Evolutionary conservation across 2,329 filamentous ascomycete species (phyloP).

Genomic region (Sclerotiophoma versabilis): DNA sequence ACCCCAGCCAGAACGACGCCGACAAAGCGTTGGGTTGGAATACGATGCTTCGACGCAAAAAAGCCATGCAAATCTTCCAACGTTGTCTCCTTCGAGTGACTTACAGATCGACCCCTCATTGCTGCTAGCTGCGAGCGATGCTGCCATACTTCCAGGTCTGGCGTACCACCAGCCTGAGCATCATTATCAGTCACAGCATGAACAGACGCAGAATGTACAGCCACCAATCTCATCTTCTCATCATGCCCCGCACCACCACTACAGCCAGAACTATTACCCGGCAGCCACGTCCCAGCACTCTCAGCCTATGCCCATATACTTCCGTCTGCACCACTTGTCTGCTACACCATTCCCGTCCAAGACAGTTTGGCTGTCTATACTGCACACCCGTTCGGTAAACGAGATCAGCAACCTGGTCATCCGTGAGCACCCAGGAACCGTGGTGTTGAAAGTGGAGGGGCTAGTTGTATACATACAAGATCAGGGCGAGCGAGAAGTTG

Average conservation of each 20-base stretch:
- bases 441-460: slow-evolving; percentile 70
- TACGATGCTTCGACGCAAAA: slow-evolving; percentile 9
- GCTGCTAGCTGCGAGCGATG: slow-evolving; percentile 63
- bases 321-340: slow-evolving; percentile 73
- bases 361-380: slow-evolving; percentile 70
- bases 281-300: slow-evolving; percentile 22
- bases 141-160: slow-evolving; percentile 46
- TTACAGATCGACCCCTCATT: slow-evolving; percentile 71
- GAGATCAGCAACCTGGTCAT: slow-evolving; percentile 70
- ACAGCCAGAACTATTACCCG: slow-evolving; percentile 21
- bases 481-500: slow-evolving; percentile 63
- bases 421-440: slow-evolving; percentile 66
- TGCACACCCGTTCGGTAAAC: slow-evolving; percentile 64
- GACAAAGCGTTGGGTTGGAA: slow-evolving; percentile 13
- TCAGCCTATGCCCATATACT: slow-evolving; percentile 66
- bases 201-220: slow-evolving; percentile 41
- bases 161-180: slow-evolving; percentile 19
- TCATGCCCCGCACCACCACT: slow-evolving; percentile 39
- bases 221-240: slow-evolving; percentile 33
- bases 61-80: slow-evolving; percentile 20
- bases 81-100: slow-evolving; percentile 53
- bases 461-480: slow-evolving; percentile 59
- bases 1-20: slow-evolving; percentile 40
- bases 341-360: slow-evolving; percentile 58
- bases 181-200: slow-evolving; percentile 34